Conservation (phyloP, 805 yeast genomes). For the Ogataea kodamae region DNA sequence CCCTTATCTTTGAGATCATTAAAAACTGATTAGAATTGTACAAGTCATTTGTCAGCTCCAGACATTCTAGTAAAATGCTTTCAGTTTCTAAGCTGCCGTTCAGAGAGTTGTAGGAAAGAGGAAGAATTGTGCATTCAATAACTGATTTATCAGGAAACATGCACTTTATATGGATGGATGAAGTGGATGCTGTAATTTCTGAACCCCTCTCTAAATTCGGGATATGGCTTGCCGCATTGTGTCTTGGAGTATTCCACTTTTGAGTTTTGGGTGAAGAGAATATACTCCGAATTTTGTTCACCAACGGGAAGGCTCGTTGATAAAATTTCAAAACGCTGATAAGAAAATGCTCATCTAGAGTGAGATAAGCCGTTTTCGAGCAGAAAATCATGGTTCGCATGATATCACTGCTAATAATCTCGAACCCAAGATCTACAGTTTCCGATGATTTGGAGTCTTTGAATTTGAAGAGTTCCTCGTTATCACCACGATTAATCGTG, state of each 20-base stretch:
- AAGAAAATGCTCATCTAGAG: conserved; percentile 16
- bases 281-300: no score
- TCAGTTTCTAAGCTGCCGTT: conserved; percentile 34
- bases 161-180: conserved; percentile 33
- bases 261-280: no score
- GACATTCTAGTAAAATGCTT: conserved; percentile 29
- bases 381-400: conserved; percentile 39
- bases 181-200: conserved; percentile 38
- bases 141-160: conserved; percentile 18
- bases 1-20: conserved; percentile 23
- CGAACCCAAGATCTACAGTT: conserved; percentile 51
- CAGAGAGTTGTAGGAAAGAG: conserved; percentile 41
- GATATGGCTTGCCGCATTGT: no score
- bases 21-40: conserved; percentile 21
- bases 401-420: conserved; percentile 33
- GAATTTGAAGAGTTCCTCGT: conserved; percentile 27
- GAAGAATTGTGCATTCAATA: conserved; percentile 36
- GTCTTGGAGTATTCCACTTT: no score
- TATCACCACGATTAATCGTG: conserved; percentile 22
- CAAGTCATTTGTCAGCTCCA: conserved; percentile 2
- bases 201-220: no score
- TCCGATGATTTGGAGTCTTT: conserved; percentile 28
- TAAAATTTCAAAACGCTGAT: no score
- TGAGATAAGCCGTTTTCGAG: conserved; percentile 38
- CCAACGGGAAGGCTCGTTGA: no score